Percentiles rank a stretch among this genome's conserved stretches.
Evolutionary conservation across 768 basidiomycete species (phyloP).

Genomic region (Serendipita sp.): DNA sequence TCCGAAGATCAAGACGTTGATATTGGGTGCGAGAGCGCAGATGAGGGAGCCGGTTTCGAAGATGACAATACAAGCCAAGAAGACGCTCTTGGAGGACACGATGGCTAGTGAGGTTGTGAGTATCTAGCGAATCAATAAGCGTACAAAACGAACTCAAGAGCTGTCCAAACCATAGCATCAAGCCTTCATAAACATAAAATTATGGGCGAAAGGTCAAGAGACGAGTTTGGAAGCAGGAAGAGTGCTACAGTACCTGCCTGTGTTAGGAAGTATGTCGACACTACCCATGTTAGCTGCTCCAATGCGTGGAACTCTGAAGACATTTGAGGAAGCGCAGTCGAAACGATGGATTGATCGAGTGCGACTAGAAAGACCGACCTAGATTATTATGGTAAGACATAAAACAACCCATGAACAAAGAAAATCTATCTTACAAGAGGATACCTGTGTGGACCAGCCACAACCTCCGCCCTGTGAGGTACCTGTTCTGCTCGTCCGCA

Average conservation of each 20-base stretch:
- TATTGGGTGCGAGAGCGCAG: constrained; percentile 20
- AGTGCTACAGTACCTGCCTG: constrained; percentile 5
- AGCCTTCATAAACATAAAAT: not conserved
- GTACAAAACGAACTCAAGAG: not conserved
- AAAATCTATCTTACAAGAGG: not conserved
- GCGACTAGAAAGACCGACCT: constrained; percentile 8
- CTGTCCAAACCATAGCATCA: constrained; percentile 3
- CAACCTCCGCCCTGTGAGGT: not conserved
- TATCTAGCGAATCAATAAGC: not conserved
- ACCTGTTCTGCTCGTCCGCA: not conserved
- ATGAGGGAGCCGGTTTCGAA: constrained; percentile 23
- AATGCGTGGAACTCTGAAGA: constrained; percentile 10
- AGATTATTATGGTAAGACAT: not conserved
- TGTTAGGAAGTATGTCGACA: constrained; percentile 8
- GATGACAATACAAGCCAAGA: constrained; percentile 13
- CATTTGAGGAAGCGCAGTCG: constrained; percentile 11
- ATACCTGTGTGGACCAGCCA: constrained; percentile 3
- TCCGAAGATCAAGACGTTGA: constrained; percentile 21
- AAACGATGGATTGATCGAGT: constrained; percentile 21
- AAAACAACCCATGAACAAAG: not conserved
- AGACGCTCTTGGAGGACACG: not conserved
- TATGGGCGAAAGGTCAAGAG: too few relatives aligned
- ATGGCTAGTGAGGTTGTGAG: not conserved
- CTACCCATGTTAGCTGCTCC: constrained; percentile 10
- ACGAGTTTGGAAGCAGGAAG: too few relatives aligned